A percentile compares a stretch with the other conserved stretches of the same genome.
Evolutionary conservation across 768 basidiomycete genomes (phyloP).

Genomic region (Rhizopogon vinicolor): DNA sequence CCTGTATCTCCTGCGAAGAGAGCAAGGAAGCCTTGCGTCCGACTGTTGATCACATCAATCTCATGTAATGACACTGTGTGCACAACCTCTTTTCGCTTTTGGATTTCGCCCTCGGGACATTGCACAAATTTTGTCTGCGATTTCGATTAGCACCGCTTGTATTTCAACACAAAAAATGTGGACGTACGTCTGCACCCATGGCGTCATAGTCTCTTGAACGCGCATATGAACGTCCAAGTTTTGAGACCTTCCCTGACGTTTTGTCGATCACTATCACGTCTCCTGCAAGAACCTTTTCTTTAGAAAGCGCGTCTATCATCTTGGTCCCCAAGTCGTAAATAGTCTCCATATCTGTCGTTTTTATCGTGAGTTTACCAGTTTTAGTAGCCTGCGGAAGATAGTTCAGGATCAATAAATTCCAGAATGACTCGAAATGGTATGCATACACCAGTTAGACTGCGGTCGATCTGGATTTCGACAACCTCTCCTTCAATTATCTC

Average conservation of each 20-base stretch:
- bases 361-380: conserved; percentile 95
- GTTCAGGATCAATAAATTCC: background rate
- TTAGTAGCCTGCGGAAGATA: conserved; percentile 75
- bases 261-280: conserved; percentile 98
- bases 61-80: conserved; percentile 98
- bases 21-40: conserved; percentile 97
- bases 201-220: conserved; percentile 97
- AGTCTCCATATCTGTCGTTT: conserved; percentile 99
- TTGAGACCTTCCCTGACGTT: conserved; percentile 92
- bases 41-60: conserved; percentile 98
- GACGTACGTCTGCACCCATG: conserved; percentile 94
- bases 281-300: conserved; percentile 94
- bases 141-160: background rate
- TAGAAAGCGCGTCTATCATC: conserved; percentile 97
- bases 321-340: conserved; percentile 98
- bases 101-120: conserved; percentile 96
- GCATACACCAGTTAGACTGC: conserved; percentile 89
- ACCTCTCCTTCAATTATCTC: conserved; percentile 98
- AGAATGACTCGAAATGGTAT: background rate
- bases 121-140: conserved; percentile 94
- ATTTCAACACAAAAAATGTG: background rate
- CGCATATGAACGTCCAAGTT: conserved; percentile 96
- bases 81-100: conserved; percentile 95
- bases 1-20: conserved; percentile 95
- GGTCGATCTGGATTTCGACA: conserved; percentile 97